Conservation (phyloP, 2,329 filamentous ascomycete genomes). For the Penicillium verrucosum region DNA sequence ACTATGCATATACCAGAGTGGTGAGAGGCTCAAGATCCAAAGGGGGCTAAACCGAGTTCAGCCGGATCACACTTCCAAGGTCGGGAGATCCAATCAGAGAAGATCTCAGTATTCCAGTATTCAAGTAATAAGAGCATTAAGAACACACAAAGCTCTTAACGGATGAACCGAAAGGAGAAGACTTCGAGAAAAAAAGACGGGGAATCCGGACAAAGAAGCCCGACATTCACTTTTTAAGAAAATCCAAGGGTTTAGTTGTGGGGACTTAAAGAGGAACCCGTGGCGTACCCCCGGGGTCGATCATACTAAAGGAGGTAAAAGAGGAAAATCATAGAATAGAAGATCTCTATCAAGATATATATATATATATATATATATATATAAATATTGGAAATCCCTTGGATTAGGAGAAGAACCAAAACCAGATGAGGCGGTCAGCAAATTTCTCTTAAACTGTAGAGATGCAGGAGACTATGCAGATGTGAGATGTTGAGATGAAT, state of each 20-base stretch:
- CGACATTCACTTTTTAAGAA: background rate
- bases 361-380: background rate
- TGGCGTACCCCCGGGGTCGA: constrained; percentile 6
- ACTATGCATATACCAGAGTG: background rate
- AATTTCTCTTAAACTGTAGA: background rate
- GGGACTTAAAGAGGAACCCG: background rate
- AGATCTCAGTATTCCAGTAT: too few species aligned
- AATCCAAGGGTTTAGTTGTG: background rate
- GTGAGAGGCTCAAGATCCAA: background rate
- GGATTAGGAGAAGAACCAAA: background rate
- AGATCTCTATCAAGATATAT: background rate
- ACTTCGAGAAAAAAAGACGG: background rate
- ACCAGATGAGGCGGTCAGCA: constrained; percentile 1
- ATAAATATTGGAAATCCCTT: background rate
- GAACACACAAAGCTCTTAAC: background rate
- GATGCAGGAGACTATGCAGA: background rate
- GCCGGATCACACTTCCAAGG: background rate
- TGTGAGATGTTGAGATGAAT: background rate
- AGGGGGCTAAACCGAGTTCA: constrained; percentile 1
- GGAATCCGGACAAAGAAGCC: background rate
- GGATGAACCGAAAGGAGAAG: background rate
- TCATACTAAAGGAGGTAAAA: background rate
- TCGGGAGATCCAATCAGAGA: background rate
- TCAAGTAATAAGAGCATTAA: background rate
- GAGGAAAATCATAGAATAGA: background rate